Evolutionary conservation across 306 rosid species (phyloP).

Genomic region (Rosa multiflora): DNA sequence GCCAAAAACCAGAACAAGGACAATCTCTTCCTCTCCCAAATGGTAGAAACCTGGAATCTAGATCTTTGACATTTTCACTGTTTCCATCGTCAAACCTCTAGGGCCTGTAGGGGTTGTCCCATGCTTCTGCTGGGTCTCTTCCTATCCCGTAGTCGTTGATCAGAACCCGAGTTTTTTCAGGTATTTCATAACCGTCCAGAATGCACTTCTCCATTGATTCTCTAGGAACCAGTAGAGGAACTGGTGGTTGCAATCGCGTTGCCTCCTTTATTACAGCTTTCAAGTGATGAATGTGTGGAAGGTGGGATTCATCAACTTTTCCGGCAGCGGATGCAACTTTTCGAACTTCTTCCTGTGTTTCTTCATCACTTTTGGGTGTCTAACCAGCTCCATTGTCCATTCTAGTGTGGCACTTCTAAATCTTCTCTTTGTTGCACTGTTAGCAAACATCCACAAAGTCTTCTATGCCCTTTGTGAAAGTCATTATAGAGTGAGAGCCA

Average conservation of each 20-base stretch:
- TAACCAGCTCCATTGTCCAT: slow-evolving; percentile 27
- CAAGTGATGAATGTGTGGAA: slow-evolving; percentile 28
- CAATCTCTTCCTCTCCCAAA: slow-evolving; percentile 50
- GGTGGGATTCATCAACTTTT: slow-evolving; percentile 26
- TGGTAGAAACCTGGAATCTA: slow-evolving; percentile 37
- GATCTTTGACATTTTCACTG: slow-evolving; percentile 17
- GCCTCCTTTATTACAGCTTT: slow-evolving; percentile 41
- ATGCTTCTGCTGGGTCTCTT: slow-evolving; percentile 31
- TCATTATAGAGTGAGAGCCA: no score
- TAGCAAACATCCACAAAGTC: slow-evolving; percentile 40
- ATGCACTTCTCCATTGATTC: slow-evolving; percentile 37
- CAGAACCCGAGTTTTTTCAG: slow-evolving; percentile 27
- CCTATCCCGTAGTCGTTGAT: slow-evolving; percentile 36
- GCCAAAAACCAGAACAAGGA: slow-evolving; percentile 32
- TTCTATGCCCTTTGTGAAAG: slow-evolving; percentile 1
- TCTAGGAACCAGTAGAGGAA: slow-evolving; percentile 40
- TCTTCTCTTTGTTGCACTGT: no score
- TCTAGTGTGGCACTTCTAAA: slow-evolving; percentile 11
- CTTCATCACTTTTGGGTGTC: slow-evolving; percentile 28
- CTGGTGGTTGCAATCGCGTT: slow-evolving; percentile 36
- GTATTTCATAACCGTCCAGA: slow-evolving; percentile 32
- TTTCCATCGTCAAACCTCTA: slow-evolving; percentile 21
- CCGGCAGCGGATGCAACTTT: slow-evolving; percentile 3
- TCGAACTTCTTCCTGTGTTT: slow-evolving; percentile 34
- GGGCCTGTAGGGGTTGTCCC: slow-evolving; percentile 38